Evolutionary conservation across 257 asterid species (phyloP), one percentile per base, ranked within the genome.

Genomic region (Scutellaria minor): DNA sequence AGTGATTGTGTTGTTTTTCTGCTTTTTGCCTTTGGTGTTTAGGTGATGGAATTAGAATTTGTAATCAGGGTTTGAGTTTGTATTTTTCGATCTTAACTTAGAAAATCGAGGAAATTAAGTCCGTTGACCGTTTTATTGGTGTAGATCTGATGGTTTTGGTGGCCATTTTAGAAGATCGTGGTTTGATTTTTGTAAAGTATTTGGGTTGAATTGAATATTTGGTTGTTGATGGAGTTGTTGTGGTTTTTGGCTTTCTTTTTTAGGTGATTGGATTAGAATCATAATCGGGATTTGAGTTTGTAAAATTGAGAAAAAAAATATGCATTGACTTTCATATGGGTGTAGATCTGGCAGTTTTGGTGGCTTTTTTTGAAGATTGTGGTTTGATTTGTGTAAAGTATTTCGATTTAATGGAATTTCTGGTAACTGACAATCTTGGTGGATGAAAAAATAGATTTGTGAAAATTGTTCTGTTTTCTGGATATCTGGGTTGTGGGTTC

Each of bases 271-370:
- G 4, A 31, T 31, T 31, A 31, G 37, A 31, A 31, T 31, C 37
- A 31, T 31, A 31, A 31, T 4, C 37, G 5, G 37, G 37, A 2
- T 31, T 31, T 31, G 37, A 31, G 4, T 31, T 31, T 31, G 37
- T 31, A 31, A 31, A 31, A 31, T 31, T 31, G 37, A 31, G 37
- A 31, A 31, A 31, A 3, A 31, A 31, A 31, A 2, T 1, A 3
- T 31, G 37, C 42, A 79, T 80, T 80, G 70, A 71, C 83, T 65
- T 20, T 18, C 41, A 14, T 63, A 71, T 74, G 2, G 44, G 65
- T 61, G 66, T 5, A 67, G 80, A 77, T 79, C 79, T 83, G 79
- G 35, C 6, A 13, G n/a, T 35, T 65, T 70, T 42, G 22, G 57
- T 45, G 58, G 1, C 37, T 2, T 74, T 56, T 70, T 31, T 37